Conservation (phyloP, 164 flowering plant species). For the Tetracentron sinense region DNA sequence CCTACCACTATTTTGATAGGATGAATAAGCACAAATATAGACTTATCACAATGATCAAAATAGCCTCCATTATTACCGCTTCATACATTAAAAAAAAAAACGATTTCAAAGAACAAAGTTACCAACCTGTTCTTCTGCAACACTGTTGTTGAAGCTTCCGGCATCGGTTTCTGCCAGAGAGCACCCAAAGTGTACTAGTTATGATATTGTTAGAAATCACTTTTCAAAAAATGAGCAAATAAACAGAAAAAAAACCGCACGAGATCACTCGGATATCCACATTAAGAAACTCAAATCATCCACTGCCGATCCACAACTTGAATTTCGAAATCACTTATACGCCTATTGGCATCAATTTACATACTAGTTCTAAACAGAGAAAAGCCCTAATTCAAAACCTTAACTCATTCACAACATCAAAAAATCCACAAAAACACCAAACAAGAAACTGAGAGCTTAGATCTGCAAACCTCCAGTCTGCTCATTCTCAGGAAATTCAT, state of each 20-base stretch:
- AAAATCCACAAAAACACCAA: background rate
- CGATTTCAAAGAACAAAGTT: background rate
- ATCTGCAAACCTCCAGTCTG: constrained; percentile 57
- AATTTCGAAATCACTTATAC: background rate
- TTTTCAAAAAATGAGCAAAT: too few relatives aligned
- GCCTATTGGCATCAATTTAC: background rate
- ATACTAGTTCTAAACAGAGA: background rate
- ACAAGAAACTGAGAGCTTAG: constrained; percentile 12
- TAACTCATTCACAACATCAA: background rate
- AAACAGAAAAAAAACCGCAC: background rate
- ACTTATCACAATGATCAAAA: background rate
- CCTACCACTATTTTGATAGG: too few relatives aligned
- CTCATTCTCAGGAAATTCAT: constrained; percentile 76
- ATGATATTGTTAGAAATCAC: too few relatives aligned
- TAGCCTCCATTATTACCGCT: background rate
- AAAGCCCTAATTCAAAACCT: constrained; percentile 6
- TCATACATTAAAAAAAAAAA: background rate
- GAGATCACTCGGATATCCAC: background rate
- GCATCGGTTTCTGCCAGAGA: constrained; percentile 55
- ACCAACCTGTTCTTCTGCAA: constrained; percentile 71
- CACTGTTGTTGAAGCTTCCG: constrained; percentile 85
- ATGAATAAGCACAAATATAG: background rate
- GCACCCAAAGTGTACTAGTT: too few relatives aligned
- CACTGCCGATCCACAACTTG: background rate
- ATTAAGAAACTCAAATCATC: background rate